Evolutionary conservation across 2,329 filamentous ascomycete species (phyloP), one percentile per base, ranked within the genome.

Genomic region (Coniochaeta sp.): DNA sequence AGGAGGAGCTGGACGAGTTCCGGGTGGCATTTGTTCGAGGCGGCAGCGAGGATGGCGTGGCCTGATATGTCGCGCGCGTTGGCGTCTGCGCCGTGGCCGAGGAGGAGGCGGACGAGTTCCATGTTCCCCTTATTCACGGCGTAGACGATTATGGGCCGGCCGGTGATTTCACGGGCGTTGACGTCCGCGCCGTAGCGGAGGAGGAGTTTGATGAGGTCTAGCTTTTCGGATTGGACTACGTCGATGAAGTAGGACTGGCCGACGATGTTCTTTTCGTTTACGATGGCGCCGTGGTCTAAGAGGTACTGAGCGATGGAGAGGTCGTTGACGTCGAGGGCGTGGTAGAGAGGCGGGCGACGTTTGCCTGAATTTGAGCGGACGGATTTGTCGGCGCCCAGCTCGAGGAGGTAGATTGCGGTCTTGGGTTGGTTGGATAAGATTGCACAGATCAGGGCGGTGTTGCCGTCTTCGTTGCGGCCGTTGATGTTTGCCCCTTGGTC

Each of bases 101-200:
- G 57, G 2, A 73, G 64, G 1, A 67, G 52, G 2, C 63, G 57
- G 20, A 64, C 57, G 55, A 72, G 63, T n/a, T 66, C 62, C 10
- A 63, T 58, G 18, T 61, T 55, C 50, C 60, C 60, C 47, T 58
- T 54, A 52, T 59, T 52, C 32, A 60, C 56, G 27, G 63, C 60
- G 47, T 60, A 57, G 54, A 60, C 61, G 49, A 63, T 54, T 24
- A 57, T 52, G 2, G 61, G 57, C 46, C 60, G 55, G 50, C 50
- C 47, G 48, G 57, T 53, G 10, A 54, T 46, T 35, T 57, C 51
- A 50, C 52, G 26, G 35, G 61, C 56, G 58, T 69, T 66, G 30
- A 67, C 56, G 58, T 69, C 60, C 12, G 73, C 73, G 7, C 72
- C 72, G 30, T 58, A 58, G 10, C 62, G 56, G 10, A 68, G 57